phyloP scores from a whole-genome alignment of 116 monocot genomes.

The Trichopus zeylanicus region DNA sequence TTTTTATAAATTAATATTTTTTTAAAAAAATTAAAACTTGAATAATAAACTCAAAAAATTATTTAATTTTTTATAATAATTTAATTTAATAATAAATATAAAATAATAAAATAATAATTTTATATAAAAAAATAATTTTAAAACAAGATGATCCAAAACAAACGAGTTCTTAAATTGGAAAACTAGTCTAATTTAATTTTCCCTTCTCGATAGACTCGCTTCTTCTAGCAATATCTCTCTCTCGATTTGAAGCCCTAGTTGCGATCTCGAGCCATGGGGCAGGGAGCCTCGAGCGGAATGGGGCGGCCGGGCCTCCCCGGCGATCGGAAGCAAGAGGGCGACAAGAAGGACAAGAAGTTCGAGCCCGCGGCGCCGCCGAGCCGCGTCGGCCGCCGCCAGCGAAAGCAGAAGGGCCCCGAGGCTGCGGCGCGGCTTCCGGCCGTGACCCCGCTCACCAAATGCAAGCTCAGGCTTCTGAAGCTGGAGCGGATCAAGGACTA shows the following conservation, averaged over 20 bases:
- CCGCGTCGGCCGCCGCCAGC: constrained; percentile 83
- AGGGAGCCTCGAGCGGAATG: constrained; percentile 76
- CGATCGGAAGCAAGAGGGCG: constrained; percentile 68
- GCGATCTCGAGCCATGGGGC: constrained; percentile 39
- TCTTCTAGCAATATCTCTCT: too few relatives aligned
- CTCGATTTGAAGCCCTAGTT: constrained; percentile 5
- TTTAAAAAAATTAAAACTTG: too few relatives aligned
- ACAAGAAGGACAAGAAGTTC: constrained; percentile 88
- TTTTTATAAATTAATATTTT: too few relatives aligned
- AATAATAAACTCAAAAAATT: too few relatives aligned
- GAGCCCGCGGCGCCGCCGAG: constrained; percentile 83
- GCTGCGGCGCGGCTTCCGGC: constrained; percentile 80
- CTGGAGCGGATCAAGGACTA: constrained; percentile 96
- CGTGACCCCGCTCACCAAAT: constrained; percentile 89
- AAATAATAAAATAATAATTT: too few relatives aligned
- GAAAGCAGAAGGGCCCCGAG: constrained; percentile 93
- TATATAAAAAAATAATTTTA: too few relatives aligned
- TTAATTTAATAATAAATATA: too few relatives aligned
- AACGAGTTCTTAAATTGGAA: too few relatives aligned
- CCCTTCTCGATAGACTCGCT: too few relatives aligned
- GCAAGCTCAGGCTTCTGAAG: constrained; percentile 84
- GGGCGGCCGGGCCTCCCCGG: constrained; percentile 56
- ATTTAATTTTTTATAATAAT: too few relatives aligned
- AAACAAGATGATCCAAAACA: too few relatives aligned
- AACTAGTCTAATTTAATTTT: too few relatives aligned